Evolutionary conservation across 495 filamentous ascomycete genomes (phyloP).

Genomic region (Xylaria sp.): DNA sequence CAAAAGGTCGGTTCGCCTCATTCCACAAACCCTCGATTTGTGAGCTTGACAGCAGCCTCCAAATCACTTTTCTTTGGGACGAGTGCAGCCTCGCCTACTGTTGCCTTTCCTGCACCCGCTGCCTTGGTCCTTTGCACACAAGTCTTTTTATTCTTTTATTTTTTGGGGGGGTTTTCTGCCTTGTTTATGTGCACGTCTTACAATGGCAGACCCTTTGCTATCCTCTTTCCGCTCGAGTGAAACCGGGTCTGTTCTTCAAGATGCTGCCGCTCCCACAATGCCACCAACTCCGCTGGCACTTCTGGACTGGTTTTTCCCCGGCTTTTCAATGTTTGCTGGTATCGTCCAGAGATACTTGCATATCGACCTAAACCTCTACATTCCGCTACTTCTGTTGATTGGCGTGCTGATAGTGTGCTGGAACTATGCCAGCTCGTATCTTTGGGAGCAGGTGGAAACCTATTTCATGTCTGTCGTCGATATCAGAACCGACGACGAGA

Average conservation of each 20-base stretch:
- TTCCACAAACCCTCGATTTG: too few species aligned
- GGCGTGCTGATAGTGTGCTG: constrained; percentile 58
- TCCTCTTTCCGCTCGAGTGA: constrained; percentile 4
- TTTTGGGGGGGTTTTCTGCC: too few species aligned
- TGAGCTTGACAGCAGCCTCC: constrained; percentile 11
- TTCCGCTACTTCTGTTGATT: constrained; percentile 64
- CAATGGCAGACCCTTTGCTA: constrained; percentile 32
- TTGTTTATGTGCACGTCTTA: neutral
- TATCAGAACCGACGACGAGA: constrained; percentile 70
- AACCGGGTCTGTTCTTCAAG: constrained; percentile 17
- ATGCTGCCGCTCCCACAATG: constrained; percentile 16
- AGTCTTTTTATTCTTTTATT: neutral
- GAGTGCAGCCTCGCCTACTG: neutral
- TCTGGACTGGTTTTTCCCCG: constrained; percentile 78
- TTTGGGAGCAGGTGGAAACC: constrained; percentile 50
- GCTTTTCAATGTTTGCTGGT: constrained; percentile 69
- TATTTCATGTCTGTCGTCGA: constrained; percentile 67
- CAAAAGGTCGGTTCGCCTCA: neutral
- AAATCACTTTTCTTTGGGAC: neutral
- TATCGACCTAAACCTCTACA: constrained; percentile 75
- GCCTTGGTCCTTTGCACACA: neutral
- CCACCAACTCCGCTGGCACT: constrained; percentile 47
- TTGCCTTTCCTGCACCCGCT: neutral
- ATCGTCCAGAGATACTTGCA: constrained; percentile 65
- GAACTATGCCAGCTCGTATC: constrained; percentile 56